Evolutionary conservation across 345 rosid genomes (phyloP).

Genomic region (Murraya paniculata): DNA sequence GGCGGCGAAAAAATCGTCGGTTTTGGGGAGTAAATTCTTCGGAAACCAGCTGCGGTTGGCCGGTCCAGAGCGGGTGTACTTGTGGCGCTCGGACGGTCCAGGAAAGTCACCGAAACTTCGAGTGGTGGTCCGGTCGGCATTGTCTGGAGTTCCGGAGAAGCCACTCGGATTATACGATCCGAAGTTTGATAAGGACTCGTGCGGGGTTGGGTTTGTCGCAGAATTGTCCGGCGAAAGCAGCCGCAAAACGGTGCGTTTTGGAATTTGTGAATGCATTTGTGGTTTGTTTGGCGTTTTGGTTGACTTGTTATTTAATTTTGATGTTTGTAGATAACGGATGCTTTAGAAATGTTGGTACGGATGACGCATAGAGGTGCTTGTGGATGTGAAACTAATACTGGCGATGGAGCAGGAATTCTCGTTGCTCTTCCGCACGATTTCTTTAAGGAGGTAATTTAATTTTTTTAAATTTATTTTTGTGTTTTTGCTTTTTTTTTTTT

Average conservation of each 20-base stretch:
- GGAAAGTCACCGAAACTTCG: constrained; percentile 68
- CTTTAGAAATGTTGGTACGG: constrained; percentile 89
- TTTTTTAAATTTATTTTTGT: not conserved
- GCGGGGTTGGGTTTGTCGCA: constrained; percentile 98
- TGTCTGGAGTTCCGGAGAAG: constrained; percentile 88
- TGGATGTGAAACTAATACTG: constrained; percentile 96
- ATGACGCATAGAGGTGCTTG: constrained; percentile 99
- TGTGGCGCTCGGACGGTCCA: constrained; percentile 85
- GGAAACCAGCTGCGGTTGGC: constrained; percentile 48
- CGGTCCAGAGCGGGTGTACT: constrained; percentile 54
- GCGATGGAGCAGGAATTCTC: constrained; percentile 98
- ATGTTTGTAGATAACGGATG: constrained; percentile 68
- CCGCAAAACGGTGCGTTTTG: constrained; percentile 72
- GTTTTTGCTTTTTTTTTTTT: not conserved
- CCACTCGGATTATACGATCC: constrained; percentile 98
- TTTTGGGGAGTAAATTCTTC: constrained; percentile 42
- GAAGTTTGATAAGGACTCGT: constrained; percentile 88
- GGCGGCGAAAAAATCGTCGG: constrained; percentile 25
- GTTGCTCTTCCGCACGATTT: constrained; percentile 84
- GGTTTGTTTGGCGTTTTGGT: not conserved
- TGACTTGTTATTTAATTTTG: not conserved
- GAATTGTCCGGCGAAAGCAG: constrained; percentile 81
- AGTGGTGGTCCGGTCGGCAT: constrained; percentile 61
- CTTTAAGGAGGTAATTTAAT: constrained; percentile 54
- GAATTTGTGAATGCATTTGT: not conserved